Evolutionary conservation across 805 yeast genomes (phyloP), one percentile per base, ranked within the genome.

Genomic region (Candida corydali): DNA sequence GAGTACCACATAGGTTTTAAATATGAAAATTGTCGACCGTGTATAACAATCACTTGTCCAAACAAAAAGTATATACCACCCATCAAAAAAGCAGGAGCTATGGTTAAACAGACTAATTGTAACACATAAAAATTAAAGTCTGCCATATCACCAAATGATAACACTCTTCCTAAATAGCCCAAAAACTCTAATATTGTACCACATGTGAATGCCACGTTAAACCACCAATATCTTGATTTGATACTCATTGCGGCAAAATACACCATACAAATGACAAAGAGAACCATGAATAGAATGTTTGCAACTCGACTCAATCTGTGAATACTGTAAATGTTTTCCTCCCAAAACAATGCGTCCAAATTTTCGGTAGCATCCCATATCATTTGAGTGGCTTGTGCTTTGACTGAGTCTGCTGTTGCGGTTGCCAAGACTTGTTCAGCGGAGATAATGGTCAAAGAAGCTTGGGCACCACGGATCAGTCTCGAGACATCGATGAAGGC

Each of bases 1-100:
- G 69, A 54, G 42, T 64, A 64, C 65, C 65, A 61, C 57, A 63
- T 52, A 8, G 70, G 70, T 40, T 55, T 59, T 38, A 63, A 49
- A 4, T 55, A 42, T n/a, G 67, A 57, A 44, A 52, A 64, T 17
- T 55, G 49, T 27, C 62, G 44, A 11, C 69, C 68, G 29, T 59
- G 55, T 16, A 61, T 47, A 16, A 55, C 59, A 28, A 62, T 65
- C 33, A 55, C 36, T 37, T 63, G 69, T 3, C 65, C 69, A 40
- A 64, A 61, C 1, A 63, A 32, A 34, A 59, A 59, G 41, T 64
- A 64, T 9, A 64, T 47, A 0, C 69, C 70, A 3, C 56, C 70
- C 70, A 64, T 64, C 25, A 63, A 43, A 33, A 64, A 62, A 3
- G 68, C 69, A 4, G 70, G 69, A 1, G 67, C 57, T 17, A 64